Conservation (phyloP, 2,329 filamentous ascomycete species). For the Phaeoacremonium minimum region DNA sequence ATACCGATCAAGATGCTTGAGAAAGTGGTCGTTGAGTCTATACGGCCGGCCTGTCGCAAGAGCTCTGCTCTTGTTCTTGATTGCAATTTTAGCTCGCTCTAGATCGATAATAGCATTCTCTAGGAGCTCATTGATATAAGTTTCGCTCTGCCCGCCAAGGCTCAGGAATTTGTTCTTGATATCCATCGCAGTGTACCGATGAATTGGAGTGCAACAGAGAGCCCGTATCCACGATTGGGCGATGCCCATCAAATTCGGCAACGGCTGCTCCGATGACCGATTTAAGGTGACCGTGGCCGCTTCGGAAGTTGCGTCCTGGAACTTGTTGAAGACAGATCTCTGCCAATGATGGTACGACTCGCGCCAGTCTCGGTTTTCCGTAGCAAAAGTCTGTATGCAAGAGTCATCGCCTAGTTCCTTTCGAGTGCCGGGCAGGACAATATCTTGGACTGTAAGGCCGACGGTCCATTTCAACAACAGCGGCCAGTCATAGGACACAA, state of each 20-base stretch:
- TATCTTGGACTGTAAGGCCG: conserved; percentile 40
- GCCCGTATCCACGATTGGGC: conserved; percentile 58
- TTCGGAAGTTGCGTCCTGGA: conserved; percentile 48
- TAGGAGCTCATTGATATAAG: conserved; percentile 37
- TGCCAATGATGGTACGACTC: conserved; percentile 52
- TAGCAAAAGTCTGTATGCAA: conserved; percentile 28
- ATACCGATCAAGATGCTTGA: conserved; percentile 51
- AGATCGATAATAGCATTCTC: conserved; percentile 43
- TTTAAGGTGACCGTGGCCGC: conserved; percentile 30
- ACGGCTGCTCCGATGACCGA: conserved; percentile 5
- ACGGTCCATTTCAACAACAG: conserved; percentile 63
- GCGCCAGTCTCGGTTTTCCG: conserved; percentile 40
- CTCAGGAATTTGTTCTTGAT: conserved; percentile 48
- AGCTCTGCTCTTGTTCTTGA: conserved; percentile 54
- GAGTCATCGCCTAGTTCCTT: conserved; percentile 38
- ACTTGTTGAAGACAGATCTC: conserved; percentile 52
- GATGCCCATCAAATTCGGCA: conserved; percentile 21
- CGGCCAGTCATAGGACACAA: conserved; percentile 65
- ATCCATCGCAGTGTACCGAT: conserved; percentile 40
- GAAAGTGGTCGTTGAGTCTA: conserved; percentile 56
- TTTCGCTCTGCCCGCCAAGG: conserved; percentile 28
- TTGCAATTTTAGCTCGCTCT: conserved; percentile 48
- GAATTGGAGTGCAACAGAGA: conserved; percentile 48
- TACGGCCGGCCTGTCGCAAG: conserved; percentile 58
- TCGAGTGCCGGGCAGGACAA: conserved; percentile 43